These are phyloP conservation scores for Quercus lobata DNA, from an alignment of 331 rosid genomes.

Conservation along the genomic window DNA sequence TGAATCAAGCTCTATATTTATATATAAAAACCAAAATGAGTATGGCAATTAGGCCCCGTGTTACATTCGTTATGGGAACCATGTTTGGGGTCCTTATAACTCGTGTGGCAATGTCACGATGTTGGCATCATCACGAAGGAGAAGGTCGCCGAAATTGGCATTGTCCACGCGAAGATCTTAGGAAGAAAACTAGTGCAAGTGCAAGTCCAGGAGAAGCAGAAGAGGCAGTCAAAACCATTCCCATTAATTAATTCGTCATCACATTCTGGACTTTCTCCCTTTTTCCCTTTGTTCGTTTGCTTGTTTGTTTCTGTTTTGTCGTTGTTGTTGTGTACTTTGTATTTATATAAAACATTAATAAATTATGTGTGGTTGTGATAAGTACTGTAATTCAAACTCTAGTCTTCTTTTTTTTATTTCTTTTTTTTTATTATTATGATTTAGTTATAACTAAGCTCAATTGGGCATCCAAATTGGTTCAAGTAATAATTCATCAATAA, in stretches of 20 bases:
- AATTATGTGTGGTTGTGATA: too few species aligned
- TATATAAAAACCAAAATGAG: neutral
- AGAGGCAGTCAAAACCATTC: neutral
- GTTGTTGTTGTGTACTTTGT: too few species aligned
- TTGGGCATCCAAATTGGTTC: too few species aligned
- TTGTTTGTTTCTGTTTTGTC: too few species aligned
- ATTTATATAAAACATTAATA: too few species aligned
- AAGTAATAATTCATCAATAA: too few species aligned
- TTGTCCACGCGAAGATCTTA: conserved; percentile 9
- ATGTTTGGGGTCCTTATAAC: conserved; percentile 12
- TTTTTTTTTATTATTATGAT: too few species aligned
- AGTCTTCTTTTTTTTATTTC: too few species aligned
- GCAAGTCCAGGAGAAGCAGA: neutral
- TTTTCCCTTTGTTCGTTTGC: too few species aligned
- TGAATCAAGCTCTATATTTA: neutral
- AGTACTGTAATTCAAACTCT: too few species aligned
- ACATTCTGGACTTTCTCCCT: too few species aligned
- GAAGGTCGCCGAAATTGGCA: neutral
- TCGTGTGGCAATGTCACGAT: neutral
- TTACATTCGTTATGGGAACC: conserved; percentile 21
- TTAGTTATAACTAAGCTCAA: too few species aligned
- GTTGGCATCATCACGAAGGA: neutral
- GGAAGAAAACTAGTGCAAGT: neutral
- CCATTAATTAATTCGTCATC: neutral
- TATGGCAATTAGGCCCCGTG: neutral